Evolutionary conservation across 768 basidiomycete genomes (phyloP).

Genomic region (Leccinum subgranulosum): DNA sequence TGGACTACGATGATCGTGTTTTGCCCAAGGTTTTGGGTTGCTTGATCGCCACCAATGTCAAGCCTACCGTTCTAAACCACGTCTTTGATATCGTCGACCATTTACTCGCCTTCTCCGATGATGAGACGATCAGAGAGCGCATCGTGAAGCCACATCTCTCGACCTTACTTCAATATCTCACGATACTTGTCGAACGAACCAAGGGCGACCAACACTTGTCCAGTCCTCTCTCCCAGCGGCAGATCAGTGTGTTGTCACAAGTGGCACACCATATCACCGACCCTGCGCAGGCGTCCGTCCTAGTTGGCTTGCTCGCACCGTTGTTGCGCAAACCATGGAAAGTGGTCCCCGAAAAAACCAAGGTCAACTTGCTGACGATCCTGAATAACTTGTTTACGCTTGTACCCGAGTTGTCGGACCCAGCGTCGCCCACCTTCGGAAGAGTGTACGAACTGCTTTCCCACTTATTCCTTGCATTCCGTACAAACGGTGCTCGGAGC

Average conservation of each 20-base stretch:
- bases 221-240: slow-evolving; percentile 72
- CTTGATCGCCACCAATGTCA: slow-evolving; percentile 79
- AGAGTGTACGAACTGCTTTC: slow-evolving; percentile 68
- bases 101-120: slow-evolving; percentile 55
- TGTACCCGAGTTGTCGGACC: slow-evolving; percentile 57
- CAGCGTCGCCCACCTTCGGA: slow-evolving; percentile 39
- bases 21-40: slow-evolving; percentile 82
- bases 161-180: slow-evolving; percentile 66
- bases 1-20: slow-evolving; percentile 61
- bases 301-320: slow-evolving; percentile 73
- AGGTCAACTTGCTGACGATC: slow-evolving; percentile 76
- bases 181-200: slow-evolving; percentile 61
- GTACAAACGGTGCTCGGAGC: slow-evolving; percentile 66
- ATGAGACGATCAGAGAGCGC: slow-evolving; percentile 44
- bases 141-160: slow-evolving; percentile 72
- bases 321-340: slow-evolving; percentile 75
- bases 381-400: slow-evolving; percentile 62
- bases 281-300: slow-evolving; percentile 63
- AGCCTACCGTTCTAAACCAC: slow-evolving; percentile 57
- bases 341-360: slow-evolving; percentile 80
- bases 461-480: slow-evolving; percentile 72
- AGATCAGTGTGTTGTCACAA: slow-evolving; percentile 76
- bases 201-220: slow-evolving; percentile 49
- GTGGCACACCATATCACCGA: slow-evolving; percentile 74
- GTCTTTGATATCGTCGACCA: slow-evolving; percentile 85